Evolutionary conservation across 768 basidiomycete species (phyloP).

Genomic region (Daedaleopsis nitida): DNA sequence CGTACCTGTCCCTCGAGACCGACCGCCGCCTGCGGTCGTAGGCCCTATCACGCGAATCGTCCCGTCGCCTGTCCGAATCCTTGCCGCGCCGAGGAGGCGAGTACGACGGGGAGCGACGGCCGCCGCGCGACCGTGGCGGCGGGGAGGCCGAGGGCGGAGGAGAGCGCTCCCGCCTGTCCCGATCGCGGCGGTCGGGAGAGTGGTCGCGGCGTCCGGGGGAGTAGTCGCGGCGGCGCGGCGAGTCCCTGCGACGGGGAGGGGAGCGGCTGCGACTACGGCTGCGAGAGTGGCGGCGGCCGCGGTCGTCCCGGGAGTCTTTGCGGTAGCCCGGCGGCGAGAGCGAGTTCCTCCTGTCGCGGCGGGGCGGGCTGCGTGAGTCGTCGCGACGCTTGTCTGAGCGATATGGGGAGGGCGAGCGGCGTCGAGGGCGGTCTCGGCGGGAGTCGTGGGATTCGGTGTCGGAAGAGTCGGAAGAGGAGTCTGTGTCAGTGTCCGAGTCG

Average conservation of each 20-base stretch:
- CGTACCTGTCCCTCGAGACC: constrained; percentile 22
- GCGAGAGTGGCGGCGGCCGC: constrained; percentile 23
- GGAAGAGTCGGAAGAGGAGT: constrained; percentile 40
- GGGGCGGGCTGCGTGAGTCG: constrained; percentile 35
- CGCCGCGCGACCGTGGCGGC: constrained; percentile 17
- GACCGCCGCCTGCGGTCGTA: constrained; percentile 17
- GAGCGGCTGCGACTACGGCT: constrained; percentile 16
- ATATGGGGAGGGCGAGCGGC: constrained; percentile 37
- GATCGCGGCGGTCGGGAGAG: not conserved
- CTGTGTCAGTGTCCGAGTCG: constrained; percentile 39
- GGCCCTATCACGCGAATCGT: constrained; percentile 12
- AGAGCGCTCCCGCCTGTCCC: constrained; percentile 1
- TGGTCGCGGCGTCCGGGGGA: not conserved
- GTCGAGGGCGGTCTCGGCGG: constrained; percentile 17
- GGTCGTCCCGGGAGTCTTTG: constrained; percentile 6
- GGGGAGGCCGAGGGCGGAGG: constrained; percentile 25
- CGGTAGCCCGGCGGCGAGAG: constrained; percentile 25
- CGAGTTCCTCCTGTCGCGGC: constrained; percentile 20
- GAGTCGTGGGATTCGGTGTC: constrained; percentile 27
- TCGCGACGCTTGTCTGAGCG: constrained; percentile 24
- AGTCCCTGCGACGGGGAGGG: not conserved
- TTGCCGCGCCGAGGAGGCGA: constrained; percentile 9
- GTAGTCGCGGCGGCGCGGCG: constrained; percentile 19
- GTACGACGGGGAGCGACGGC: constrained; percentile 17
- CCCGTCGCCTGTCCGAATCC: constrained; percentile 1